Base-by-base conservation (phyloP, 2,329 filamentous ascomycete genomes). In the Sordariomycetes sp. region DNA sequence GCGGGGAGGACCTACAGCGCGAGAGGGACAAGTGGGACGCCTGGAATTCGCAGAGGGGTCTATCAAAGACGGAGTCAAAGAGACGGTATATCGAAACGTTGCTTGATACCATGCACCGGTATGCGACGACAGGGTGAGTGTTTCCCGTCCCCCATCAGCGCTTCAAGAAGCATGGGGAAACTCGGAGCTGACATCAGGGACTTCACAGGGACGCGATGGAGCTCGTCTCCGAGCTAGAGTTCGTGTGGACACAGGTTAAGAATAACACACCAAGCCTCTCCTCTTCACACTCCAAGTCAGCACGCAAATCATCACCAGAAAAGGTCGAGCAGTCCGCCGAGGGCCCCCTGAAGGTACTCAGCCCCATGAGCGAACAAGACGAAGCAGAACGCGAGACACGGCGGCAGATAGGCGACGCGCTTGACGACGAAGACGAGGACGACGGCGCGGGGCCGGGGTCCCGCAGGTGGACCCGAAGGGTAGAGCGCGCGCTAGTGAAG, bases 181-280 rank as follows among this genome's bases (percentile, higher is more conserved):
- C 18, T 7, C 12, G 18, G 12, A 43, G 37, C 46, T 51, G 22
- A 34, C 24, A 16, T 37, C 2, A n/a, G n/a, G 11, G 24, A 24
- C 18, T 37, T 55, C 28, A 58, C 62, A 86, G 82, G 54, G 91
- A 96, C 69, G 90, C 90, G 8, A 82, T 87, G 60, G 92, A 96
- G 72, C 79, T 99, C 46, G 92, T 97, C 43, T 80, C 86, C 11
- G 94, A 99, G 71, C 82, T 99, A n/a, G 94, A 99, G 73, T 99
- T 97, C 66, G 93, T 99, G 46, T 99, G 94, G 94, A 91, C 97
- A 65, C 94, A 97, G 71, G 93, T 99, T 65, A 96, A 94, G 71
- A 88, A 87, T 64, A 97, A 93, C 66, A 83, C 83, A 12, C 83
- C 87, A 3, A 83, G 81, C 20, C 85, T 86, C 43, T 74, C 85